Percentiles rank a stretch among this genome's conserved stretches.
Evolutionary conservation across 78 protist genomes (phyloP).

Genomic region (Emiliania huxleyi): DNA sequence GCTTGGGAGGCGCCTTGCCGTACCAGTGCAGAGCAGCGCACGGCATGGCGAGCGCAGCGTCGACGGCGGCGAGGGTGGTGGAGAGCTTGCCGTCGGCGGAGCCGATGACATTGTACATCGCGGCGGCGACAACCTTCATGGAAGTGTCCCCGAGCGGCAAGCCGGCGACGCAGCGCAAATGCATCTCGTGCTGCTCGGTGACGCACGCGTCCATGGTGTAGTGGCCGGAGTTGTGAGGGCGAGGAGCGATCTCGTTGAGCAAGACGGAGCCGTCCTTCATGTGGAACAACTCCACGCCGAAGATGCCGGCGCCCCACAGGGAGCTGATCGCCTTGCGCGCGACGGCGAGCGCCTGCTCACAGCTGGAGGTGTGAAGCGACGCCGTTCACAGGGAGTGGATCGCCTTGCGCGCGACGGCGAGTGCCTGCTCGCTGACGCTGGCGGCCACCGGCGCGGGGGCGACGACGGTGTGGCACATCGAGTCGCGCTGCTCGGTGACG

Average conservation of each 20-base stretch:
- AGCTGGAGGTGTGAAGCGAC: too few species aligned
- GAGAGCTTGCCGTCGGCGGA: background rate
- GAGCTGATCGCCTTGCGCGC: too few species aligned
- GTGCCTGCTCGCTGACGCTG: too few species aligned
- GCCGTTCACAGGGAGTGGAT: too few species aligned
- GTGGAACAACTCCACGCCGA: constrained; percentile 83
- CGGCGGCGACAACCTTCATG: constrained; percentile 41
- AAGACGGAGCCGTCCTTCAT: constrained; percentile 52
- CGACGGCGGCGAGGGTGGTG: background rate
- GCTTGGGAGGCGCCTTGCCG: constrained; percentile 70
- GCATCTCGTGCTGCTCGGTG: constrained; percentile 19
- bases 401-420: background rate
- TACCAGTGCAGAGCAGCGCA: constrained; percentile 64
- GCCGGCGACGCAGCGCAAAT: constrained; percentile 79
- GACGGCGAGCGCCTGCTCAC: too few species aligned
- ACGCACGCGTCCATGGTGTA: constrained; percentile 86
- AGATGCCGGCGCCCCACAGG: constrained; percentile 62
- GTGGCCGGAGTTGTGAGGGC: constrained; percentile 93
- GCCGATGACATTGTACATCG: constrained; percentile 64
- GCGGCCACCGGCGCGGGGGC: background rate
- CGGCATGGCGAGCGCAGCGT: constrained; percentile 4
- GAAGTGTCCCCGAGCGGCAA: constrained; percentile 65
- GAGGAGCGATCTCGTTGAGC: constrained; percentile 91
- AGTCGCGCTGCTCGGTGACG: constrained; percentile 61
- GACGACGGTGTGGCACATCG: constrained; percentile 45